phyloP scores from a whole-genome alignment of 2,329 filamentous ascomycete genomes.

The Fusarium sp. region DNA sequence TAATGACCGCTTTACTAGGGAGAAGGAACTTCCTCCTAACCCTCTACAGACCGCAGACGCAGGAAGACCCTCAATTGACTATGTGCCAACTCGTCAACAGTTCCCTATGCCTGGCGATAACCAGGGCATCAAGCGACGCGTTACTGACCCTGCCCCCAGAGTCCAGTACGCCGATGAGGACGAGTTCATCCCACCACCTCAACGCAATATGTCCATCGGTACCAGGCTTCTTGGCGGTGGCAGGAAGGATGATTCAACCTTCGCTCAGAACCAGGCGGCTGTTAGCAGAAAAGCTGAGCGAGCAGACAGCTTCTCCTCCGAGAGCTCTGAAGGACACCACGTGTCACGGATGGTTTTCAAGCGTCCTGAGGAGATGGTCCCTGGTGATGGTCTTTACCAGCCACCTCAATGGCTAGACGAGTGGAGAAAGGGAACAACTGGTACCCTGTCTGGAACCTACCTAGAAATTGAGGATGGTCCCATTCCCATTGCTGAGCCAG shows the following conservation, averaged over 20 bases:
- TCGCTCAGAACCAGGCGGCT: conserved; percentile 32
- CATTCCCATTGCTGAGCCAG: conserved; percentile 51
- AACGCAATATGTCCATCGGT: conserved; percentile 37
- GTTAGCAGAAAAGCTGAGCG: conserved; percentile 42
- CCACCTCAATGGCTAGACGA: conserved; percentile 73
- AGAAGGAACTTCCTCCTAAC: conserved; percentile 51
- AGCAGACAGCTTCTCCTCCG: conserved; percentile 47
- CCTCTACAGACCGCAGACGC: conserved; percentile 42
- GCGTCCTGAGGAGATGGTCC: conserved; percentile 55
- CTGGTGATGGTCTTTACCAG: conserved; percentile 68
- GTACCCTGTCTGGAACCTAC: conserved; percentile 66
- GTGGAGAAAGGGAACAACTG: conserved; percentile 76
- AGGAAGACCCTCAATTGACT: conserved; percentile 33
- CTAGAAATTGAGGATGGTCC: conserved; percentile 66
- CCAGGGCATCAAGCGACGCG: conserved; percentile 45
- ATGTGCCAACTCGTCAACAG: conserved; percentile 11
- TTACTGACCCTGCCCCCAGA: conserved; percentile 47
- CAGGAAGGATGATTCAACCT: conserved; percentile 11
- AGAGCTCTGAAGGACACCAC: conserved; percentile 51
- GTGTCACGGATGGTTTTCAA: conserved; percentile 57
- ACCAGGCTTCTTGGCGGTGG: conserved; percentile 32
- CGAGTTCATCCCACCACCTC: conserved; percentile 41
- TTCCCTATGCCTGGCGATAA: conserved; percentile 35
- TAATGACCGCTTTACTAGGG: conserved; percentile 46
- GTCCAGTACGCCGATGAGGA: conserved; percentile 45